Base-by-base conservation (phyloP, 2,329 filamentous ascomycete species). In the Penicillium rolfsii region DNA sequence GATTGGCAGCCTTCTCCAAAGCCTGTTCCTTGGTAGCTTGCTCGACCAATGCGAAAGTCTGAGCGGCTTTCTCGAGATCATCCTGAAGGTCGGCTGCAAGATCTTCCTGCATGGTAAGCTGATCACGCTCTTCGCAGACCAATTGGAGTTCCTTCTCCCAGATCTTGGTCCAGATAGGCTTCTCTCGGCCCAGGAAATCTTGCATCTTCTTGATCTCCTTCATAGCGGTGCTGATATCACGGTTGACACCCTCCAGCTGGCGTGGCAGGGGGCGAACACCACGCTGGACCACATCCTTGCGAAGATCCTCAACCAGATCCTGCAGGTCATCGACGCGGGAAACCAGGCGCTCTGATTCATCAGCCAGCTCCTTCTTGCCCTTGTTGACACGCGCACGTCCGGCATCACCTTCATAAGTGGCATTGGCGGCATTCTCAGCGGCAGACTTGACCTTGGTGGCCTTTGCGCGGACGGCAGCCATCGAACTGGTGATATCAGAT, bases 111-210 rank as follows among this genome's bases (percentile, higher is more conserved):
- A 98, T 90, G 53, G 93, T 95, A 68, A 99, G 86, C 77, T 97
- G 89, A 73, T 98, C 94, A 67, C 93, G 88, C 72, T 97, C 95
- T 74, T 96, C 93, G 79, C 95, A 98, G 2, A 99, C 94, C 55
- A 94, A 89, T 76, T 98, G 92, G 49, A 99, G 83, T 76, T 98
- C 93, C 79, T 96, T 93, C 84, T 98, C 94, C 95, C 95, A 99
- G 66, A 98, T 96, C 85, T 97, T 97, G 57, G 93, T 97, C 94
- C 95, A 99, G 60, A 97, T 83, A 0, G 95, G 95, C 77, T 97
- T 97, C 84, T 99, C 95, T 50, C 87, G 86, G 70, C 88, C 89
- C 80, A 99, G 86, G 81, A 91, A 96, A 16, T 97, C 93, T 74
- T 97, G 91, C 85, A 99, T 89, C 79, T 91, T 93, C 84, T 91